Evolutionary conservation across 177 flowering plant species (phyloP), one percentile per base, ranked within the genome.

Genomic region (Vitis hybrid): DNA sequence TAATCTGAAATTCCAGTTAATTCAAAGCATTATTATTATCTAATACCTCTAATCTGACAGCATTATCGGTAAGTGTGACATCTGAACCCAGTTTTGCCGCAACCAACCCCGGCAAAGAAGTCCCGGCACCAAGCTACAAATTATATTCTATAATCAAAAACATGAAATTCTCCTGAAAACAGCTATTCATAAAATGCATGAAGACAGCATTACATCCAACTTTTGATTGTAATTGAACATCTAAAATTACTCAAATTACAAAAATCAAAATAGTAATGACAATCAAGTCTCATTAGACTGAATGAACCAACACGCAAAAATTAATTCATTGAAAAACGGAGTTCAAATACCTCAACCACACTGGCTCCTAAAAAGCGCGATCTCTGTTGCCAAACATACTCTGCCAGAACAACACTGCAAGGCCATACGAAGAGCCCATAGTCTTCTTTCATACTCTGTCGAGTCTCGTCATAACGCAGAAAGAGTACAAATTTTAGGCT

Each of bases 371-470:
- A 67, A 78, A 93, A 90, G 18, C 90, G 90, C 38, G 53, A 76
- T 64, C 84, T 76, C 66, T 95, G 94, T 72, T 93, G 97, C 97
- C 97, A 95, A 68, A 95, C 87, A 67, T 95, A 95, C 83, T 95
- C 99, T 0, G 94, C 99, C 11, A 95, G 85, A 55, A 87, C 82
- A 59, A 89, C 63, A 71, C 95, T 90, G 67, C 92, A 91, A 1
- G 98, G 99, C 99, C 99, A 95, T 17, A 93, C 94, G 68, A 93
- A 95, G 76, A 95, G 78, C 6, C 97, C 98, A 57, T 95, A 95
- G 24, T 95, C 97, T 73, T 91, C 97, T 73, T 87, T 87, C 84
- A 95, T 90, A 66, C 79, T 87, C 98, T 94, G 81, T 55, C 19
- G 50, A 57, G 54, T 50, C 33, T 11, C 64, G 5, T 17, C 44